A percentile compares a stretch with the other conserved stretches of the same genome.
These are phyloP conservation scores for Termitomyces sp. DNA, from an alignment of 768 basidiomycete species.

Conservation along the genomic window DNA sequence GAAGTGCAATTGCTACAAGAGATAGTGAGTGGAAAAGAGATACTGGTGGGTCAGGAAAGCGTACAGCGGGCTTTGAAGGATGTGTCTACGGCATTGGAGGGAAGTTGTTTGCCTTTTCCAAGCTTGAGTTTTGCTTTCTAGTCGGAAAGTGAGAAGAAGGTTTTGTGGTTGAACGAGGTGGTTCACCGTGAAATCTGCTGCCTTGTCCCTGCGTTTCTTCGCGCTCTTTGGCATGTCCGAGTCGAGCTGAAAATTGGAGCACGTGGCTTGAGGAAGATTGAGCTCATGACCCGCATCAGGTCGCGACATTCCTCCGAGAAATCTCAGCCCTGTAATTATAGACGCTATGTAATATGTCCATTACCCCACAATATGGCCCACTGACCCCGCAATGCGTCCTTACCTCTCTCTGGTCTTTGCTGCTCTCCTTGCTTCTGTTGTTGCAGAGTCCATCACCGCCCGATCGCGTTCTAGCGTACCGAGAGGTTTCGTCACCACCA, in stretches of 20 bases:
- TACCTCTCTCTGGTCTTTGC: conserved; percentile 1
- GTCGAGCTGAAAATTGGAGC: background rate
- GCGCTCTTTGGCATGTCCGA: conserved; percentile 73
- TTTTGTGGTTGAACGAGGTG: background rate
- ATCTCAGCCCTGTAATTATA: background rate
- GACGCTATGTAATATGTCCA: background rate
- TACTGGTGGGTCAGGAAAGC: conserved; percentile 20
- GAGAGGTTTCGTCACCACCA: conserved; percentile 37
- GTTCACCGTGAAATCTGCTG: conserved; percentile 76
- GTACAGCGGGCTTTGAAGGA: conserved; percentile 92
- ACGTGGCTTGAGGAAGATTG: background rate
- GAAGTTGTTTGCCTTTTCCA: conserved; percentile 83
- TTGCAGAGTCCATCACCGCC: background rate
- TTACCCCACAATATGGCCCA: background rate
- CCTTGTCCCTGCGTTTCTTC: conserved; percentile 84
- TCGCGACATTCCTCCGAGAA: conserved; percentile 19
- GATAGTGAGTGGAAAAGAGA: background rate
- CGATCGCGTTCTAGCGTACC: conserved; percentile 15
- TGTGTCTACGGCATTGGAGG: conserved; percentile 88
- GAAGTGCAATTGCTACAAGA: conserved; percentile 77
- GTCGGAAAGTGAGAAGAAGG: background rate
- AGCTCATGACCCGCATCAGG: background rate
- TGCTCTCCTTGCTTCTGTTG: conserved; percentile 5
- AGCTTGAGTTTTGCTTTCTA: conserved; percentile 97
- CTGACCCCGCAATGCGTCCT: conserved; percentile 5